Base-by-base conservation (phyloP, 495 filamentous ascomycete genomes). In the Talaromyces thailandensis region DNA sequence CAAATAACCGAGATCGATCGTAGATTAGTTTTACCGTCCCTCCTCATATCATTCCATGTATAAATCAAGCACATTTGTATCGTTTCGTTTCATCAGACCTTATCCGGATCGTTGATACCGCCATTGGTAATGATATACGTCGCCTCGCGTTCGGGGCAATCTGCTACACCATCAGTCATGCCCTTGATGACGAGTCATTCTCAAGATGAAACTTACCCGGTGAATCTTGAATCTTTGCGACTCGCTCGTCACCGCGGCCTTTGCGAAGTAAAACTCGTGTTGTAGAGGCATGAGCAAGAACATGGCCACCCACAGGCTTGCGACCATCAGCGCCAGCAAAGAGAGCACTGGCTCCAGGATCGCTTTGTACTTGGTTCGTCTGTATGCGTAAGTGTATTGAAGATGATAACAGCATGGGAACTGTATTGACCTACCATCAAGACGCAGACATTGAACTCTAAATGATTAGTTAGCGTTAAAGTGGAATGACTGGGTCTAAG, bases 361-460 rank as follows among this genome's bases (percentile, higher is more conserved):
- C 89, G 58, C 83, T 87, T 74, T 91, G 88, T 51, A 92, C 89
- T 73, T 92, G 89, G 63, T 92, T 92, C 25, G 89, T 92, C 86
- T 88, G 60, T 21, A 12, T 1, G 32, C 25, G 59, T 23, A 24
- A 56, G 31, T 61, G 21, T 60, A 37, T 18, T 52, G 60, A 23
- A 26, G n/a, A 40, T 3, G 12, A 23, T 35, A 21, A 12, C 4
- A 40, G 29, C 12, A 48, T 18, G 25, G 40, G 4, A 56, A 53
- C 26, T 37, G 48, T 58, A 12, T 50, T 25, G 11, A 29, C 70
- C 61, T 69, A 88, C 86, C 84, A 91, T 86, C 56, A 92, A 73
- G 25, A 92, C 87, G 58, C 82, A 86, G 62, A 92, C 76, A 65
- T 92, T 92, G 74, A 92, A 92, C 67, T 91, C 89, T 86, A 57